Percentiles rank a stretch among this genome's conserved stretches.
phyloP scores from a whole-genome alignment of 495 filamentous ascomycete genomes.

The Podospora appendiculata region DNA sequence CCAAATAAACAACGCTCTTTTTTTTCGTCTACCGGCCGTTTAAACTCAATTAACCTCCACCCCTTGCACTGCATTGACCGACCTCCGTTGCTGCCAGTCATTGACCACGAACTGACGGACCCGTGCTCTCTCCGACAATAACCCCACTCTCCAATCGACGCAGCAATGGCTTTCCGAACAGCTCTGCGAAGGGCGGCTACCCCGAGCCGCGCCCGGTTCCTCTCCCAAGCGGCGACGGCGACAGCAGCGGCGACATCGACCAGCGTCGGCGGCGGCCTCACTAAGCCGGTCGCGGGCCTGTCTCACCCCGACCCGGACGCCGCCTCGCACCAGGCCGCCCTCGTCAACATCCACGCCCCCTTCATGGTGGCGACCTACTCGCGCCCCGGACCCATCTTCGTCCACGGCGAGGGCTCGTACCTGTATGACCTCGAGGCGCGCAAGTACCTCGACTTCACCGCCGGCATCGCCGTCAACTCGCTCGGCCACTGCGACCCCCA shows the following conservation, averaged over 20 bases:
- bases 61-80: too few species aligned
- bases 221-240: slow-evolving; percentile 19
- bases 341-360: slow-evolving; percentile 63
- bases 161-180: slow-evolving; percentile 20
- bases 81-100: too few species aligned
- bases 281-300: slow-evolving; percentile 55
- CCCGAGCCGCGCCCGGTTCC: slow-evolving; percentile 21
- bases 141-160: too few species aligned
- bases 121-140: too few species aligned
- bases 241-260: slow-evolving; percentile 19
- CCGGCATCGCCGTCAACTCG: slow-evolving; percentile 91
- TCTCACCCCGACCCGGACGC: slow-evolving; percentile 69
- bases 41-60: too few species aligned
- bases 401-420: slow-evolving; percentile 76
- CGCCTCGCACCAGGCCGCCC: slow-evolving; percentile 67
- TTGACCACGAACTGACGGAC: too few species aligned
- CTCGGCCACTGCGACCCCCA: slow-evolving; percentile 81
- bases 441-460: slow-evolving; percentile 87
- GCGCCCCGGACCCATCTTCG: slow-evolving; percentile 83
- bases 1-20: too few species aligned
- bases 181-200: slow-evolving; percentile 17
- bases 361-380: slow-evolving; percentile 96
- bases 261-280: slow-evolving; percentile 5
- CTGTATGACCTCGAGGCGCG: slow-evolving; percentile 86
- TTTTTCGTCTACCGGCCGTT: too few species aligned